Evolutionary conservation across 2,329 filamentous ascomycete genomes (phyloP).

Genomic region (Scytalidium sp.): DNA sequence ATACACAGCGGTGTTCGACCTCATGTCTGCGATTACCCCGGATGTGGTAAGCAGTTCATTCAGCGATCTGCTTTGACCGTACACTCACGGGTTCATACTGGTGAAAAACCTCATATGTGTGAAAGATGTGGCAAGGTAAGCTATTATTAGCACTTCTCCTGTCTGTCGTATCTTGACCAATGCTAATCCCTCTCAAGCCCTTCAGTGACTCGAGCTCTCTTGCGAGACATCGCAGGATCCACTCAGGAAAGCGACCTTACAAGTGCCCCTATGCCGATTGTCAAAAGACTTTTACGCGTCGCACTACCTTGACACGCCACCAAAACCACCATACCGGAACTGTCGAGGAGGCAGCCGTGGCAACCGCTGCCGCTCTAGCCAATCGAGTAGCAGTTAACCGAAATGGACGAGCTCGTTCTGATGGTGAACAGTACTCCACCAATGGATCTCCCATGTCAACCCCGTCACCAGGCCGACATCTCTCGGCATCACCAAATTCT

Average conservation of each 20-base stretch:
- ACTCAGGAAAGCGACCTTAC: constrained; percentile 93
- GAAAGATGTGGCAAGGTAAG: constrained; percentile 91
- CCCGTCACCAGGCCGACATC: constrained; percentile 73
- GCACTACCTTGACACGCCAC: constrained; percentile 91
- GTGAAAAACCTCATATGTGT: constrained; percentile 98
- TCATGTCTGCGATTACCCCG: constrained; percentile 85
- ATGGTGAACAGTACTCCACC: constrained; percentile 68
- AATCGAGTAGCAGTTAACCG: constrained; percentile 33
- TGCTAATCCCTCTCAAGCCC: constrained; percentile 53
- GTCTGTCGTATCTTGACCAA: not conserved
- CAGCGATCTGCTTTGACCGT: constrained; percentile 94
- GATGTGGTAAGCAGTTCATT: constrained; percentile 95
- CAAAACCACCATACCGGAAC: constrained; percentile 96
- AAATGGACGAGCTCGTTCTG: constrained; percentile 57
- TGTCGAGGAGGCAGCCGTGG: constrained; percentile 86
- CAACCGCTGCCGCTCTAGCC: constrained; percentile 82
- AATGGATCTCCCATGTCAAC: constrained; percentile 75
- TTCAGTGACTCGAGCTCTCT: constrained; percentile 96
- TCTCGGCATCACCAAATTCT: constrained; percentile 76
- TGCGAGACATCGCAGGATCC: constrained; percentile 88
- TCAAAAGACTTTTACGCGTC: constrained; percentile 96
- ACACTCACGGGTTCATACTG: constrained; percentile 91
- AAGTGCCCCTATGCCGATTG: constrained; percentile 97
- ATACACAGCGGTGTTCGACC: constrained; percentile 91
- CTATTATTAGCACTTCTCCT: constrained; percentile 9